Percentiles rank a stretch among this genome's conserved stretches.
Conservation (phyloP, 495 filamentous ascomycete species). For the Neurospora sp. region DNA sequence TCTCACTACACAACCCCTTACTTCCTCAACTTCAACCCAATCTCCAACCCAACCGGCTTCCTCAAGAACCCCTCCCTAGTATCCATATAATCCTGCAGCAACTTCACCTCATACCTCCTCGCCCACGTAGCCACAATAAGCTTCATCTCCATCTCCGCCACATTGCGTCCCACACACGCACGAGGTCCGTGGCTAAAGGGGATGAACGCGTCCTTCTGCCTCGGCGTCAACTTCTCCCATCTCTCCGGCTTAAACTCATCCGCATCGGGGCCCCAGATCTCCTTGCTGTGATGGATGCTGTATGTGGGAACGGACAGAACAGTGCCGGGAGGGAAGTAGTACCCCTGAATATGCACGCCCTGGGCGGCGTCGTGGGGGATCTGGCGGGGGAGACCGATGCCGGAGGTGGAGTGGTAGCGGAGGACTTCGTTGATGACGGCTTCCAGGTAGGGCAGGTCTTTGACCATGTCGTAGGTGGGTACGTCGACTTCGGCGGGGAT, state of each 20-base stretch:
- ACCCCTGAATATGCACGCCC: slow-evolving; percentile 37
- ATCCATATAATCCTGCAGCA: slow-evolving; percentile 62
- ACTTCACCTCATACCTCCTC: slow-evolving; percentile 61
- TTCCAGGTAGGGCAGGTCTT: slow-evolving; percentile 67
- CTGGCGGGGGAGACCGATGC: slow-evolving; percentile 76
- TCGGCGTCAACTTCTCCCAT: slow-evolving; percentile 53
- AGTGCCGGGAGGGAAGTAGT: slow-evolving; percentile 64
- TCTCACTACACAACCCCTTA: not conserved
- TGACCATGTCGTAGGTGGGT: slow-evolving; percentile 60
- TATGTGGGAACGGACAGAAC: slow-evolving; percentile 78
- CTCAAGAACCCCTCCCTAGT: slow-evolving; percentile 83
- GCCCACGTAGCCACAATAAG: slow-evolving; percentile 72
- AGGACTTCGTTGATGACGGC: slow-evolving; percentile 82
- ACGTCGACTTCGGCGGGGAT: slow-evolving; percentile 51
- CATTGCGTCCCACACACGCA: slow-evolving; percentile 74
- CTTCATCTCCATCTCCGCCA: slow-evolving; percentile 89
- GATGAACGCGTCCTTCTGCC: slow-evolving; percentile 71
- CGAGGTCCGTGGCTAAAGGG: slow-evolving; percentile 78
- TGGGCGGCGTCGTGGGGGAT: slow-evolving; percentile 49
- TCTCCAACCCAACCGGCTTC: slow-evolving; percentile 68
- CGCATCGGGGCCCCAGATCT: slow-evolving; percentile 78
- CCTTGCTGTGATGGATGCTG: slow-evolving; percentile 71
- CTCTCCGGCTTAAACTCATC: slow-evolving; percentile 70
- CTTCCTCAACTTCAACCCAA: slow-evolving; percentile 45
- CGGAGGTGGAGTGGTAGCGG: slow-evolving; percentile 81